Base-by-base conservation (phyloP, 2,329 filamentous ascomycete genomes). In the Neofusicoccum laricinum region DNA sequence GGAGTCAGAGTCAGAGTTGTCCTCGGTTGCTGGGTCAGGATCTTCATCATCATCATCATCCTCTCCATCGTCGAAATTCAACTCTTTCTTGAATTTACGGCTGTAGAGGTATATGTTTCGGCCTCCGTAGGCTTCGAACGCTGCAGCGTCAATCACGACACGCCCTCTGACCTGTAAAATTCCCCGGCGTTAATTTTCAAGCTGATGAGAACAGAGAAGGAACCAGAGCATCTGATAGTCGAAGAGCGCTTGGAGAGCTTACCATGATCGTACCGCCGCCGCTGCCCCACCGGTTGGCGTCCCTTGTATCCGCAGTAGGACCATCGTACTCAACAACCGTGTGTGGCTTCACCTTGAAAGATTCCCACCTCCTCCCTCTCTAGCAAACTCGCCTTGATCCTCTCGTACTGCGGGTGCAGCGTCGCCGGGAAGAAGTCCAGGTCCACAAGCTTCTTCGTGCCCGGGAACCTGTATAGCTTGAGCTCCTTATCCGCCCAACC, bases 101-200 rank as follows among this genome's bases (percentile, higher is more conserved):
- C 11, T 19, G 15, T 25, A 14, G 4, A 10, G n/a, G 2, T 14
- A n/a, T 10, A 49, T 32, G 12, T 10, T 15, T n/a, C 25, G 25
- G 11, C 46, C 30, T 49, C 25, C 46, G 25, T 40, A 40, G 3
- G 50, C 17, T 17, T 25, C 50, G 6, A 43, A 43, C 7, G 51
- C 38, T 2, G 38, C 51, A 3, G 79, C 77, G 65, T 86, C 84
- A 50, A 86, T 80, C 45, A 85, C 78, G 34, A 86, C 79, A 21
- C 82, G 77, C 25, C 80, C 80, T 63, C 81, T 80, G 65, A 84
- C 71, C 64, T 74, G 76, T 63, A 75, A 77, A 65, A 79, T 78
- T 65, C 5, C 25, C 25, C 7, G 25, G 25, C 4, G 25, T 30
- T 79, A 75, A 64, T 72, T 75, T 8, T 67, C 68, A 5, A 40